These are phyloP conservation scores for Fonsecaea pedrosoi DNA, from an alignment of 2,329 filamentous ascomycete genomes.

Conservation along the genomic window DNA sequence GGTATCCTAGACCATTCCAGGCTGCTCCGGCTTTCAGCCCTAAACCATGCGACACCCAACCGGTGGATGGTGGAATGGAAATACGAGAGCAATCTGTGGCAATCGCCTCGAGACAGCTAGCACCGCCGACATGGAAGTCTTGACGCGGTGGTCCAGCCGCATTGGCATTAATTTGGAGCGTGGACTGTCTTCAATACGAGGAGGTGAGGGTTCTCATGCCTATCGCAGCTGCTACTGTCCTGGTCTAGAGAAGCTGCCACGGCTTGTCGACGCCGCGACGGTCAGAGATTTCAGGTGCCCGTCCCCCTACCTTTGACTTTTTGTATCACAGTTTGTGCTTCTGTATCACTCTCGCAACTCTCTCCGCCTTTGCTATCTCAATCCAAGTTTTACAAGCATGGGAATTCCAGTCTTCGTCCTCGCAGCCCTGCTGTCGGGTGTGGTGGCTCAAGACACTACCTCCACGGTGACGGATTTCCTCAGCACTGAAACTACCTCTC, in stretches of 20 bases:
- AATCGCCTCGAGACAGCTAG: background rate
- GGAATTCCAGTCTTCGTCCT: conserved; percentile 4
- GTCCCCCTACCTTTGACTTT: background rate
- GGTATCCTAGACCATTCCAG: conserved; percentile 1
- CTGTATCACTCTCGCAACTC: background rate
- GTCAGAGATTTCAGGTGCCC: background rate
- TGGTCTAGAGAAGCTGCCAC: background rate
- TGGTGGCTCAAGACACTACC: conserved; percentile 21
- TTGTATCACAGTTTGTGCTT: background rate
- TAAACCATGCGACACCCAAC: background rate
- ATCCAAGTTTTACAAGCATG: background rate
- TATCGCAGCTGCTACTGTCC: background rate
- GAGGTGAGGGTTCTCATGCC: background rate
- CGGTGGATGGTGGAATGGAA: background rate
- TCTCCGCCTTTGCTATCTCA: background rate
- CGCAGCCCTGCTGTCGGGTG: conserved; percentile 10
- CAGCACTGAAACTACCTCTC: conserved; percentile 4
- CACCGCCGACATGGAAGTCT: background rate
- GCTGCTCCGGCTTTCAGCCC: background rate
- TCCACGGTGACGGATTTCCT: conserved; percentile 9
- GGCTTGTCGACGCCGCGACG: background rate
- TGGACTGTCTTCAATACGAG: background rate
- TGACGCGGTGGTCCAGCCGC: background rate
- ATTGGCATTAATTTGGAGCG: background rate
- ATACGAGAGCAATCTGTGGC: background rate